Base-by-base conservation (phyloP, 208 protist genomes). In the Wallacemonas sp. region DNA sequence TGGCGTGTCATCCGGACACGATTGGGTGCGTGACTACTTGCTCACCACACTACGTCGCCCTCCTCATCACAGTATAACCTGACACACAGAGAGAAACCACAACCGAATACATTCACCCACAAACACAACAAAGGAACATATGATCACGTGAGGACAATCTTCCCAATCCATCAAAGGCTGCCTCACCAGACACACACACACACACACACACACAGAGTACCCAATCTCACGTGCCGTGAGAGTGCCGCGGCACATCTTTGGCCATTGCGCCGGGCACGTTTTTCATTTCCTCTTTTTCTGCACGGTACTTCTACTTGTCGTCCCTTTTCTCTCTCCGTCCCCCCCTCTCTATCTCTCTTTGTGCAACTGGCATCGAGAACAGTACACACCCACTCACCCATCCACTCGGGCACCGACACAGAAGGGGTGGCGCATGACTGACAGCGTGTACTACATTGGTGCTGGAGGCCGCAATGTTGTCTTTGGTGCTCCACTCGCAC, bases 381-480 rank as follows among this genome's bases (percentile, higher is more conserved):
- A n/a, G n/a, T n/a, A n/a, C n/a, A n/a, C n/a, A n/a, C n/a, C n/a
- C n/a, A n/a, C n/a, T n/a, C n/a, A n/a, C n/a, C n/a, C n/a, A n/a
- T n/a, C n/a, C n/a, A n/a, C n/a, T n/a, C n/a, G n/a, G n/a, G n/a
- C n/a, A n/a, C n/a, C n/a, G n/a, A n/a, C n/a, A n/a, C n/a, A n/a
- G n/a, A n/a, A n/a, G n/a, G n/a, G n/a, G n/a, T n/a, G n/a, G 9
- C 14, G 27, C 38, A 48, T 32, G 26, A 11, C 5, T 46, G 57
- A 8, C 9, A 14, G 23, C 23, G 24, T 63, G 2, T 49, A 66
- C 14, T 80, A 76, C 38, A 52, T 75, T 2, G 68, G 70, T 2
- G 65, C 74, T 2, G 74, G 70, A 1, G 70, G 61, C 39, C 48
- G 61, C 24, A 80, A 80, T 19, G 65, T 76, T 6, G 74, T 58